phyloP scores from a whole-genome alignment of 2,329 filamentous ascomycete species.

The Arthroderma uncinatum region DNA sequence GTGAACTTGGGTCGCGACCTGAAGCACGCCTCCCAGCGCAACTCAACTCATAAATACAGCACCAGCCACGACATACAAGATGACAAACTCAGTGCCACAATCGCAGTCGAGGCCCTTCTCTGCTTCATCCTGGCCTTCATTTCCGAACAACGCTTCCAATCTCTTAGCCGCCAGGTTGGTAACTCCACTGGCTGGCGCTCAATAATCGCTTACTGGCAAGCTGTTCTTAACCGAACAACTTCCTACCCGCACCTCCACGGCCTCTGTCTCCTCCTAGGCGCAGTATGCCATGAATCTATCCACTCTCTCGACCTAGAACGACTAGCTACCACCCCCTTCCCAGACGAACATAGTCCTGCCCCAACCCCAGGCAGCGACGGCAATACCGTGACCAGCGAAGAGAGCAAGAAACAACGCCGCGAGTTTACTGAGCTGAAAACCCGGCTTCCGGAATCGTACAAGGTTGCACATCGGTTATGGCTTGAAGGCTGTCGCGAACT shows the following conservation, averaged over 20 bases:
- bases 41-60: conserved; percentile 21
- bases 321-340: conserved; percentile 31
- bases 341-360: conserved; percentile 26
- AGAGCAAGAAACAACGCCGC: conserved; percentile 28
- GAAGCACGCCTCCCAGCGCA: conserved; percentile 36
- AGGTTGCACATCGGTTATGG: conserved; percentile 36
- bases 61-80: conserved; percentile 15
- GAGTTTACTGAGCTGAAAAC: conserved; percentile 33
- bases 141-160: conserved; percentile 32
- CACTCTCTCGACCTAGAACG: conserved; percentile 36
- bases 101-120: conserved; percentile 36
- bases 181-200: conserved; percentile 37
- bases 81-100: conserved; percentile 30
- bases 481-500: conserved; percentile 33
- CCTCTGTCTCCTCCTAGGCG: conserved; percentile 37
- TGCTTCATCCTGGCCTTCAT: conserved; percentile 40
- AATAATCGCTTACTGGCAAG: conserved; percentile 38
- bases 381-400: conserved; percentile 27
- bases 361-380: conserved; percentile 37
- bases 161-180: conserved; percentile 26
- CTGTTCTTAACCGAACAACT: conserved; percentile 30
- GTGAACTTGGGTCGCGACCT: conserved; percentile 35
- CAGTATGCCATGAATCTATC: conserved; percentile 37
- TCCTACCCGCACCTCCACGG: conserved; percentile 33
- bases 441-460: conserved; percentile 32